Evolutionary conservation across 495 filamentous ascomycete genomes (phyloP).

Genomic region (Pyrenula aspistea): DNA sequence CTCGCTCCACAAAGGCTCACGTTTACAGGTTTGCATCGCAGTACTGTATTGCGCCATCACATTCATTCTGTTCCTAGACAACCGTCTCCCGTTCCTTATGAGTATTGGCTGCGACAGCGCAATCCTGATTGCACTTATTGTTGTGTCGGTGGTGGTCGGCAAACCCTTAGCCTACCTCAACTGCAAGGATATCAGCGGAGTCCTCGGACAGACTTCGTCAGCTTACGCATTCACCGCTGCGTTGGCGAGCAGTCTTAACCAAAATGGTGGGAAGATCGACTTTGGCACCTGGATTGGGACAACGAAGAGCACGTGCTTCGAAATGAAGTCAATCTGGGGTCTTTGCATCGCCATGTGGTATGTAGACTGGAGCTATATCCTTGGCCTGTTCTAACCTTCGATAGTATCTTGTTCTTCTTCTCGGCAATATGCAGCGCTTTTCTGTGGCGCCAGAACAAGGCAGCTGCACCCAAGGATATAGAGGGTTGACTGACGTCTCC

Average conservation of each 20-base stretch:
- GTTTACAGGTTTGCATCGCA: constrained; percentile 61
- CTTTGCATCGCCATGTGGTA: constrained; percentile 70
- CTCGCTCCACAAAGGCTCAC: neutral
- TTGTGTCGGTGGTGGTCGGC: constrained; percentile 60
- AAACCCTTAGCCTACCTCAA: constrained; percentile 70
- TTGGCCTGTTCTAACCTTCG: neutral
- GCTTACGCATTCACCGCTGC: constrained; percentile 32
- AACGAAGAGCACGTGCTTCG: constrained; percentile 61
- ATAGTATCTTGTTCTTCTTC: constrained; percentile 59
- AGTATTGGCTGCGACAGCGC: constrained; percentile 51
- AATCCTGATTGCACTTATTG: constrained; percentile 58
- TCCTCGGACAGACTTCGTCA: constrained; percentile 20
- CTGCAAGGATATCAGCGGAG: constrained; percentile 44
- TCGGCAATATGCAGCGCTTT: constrained; percentile 43
- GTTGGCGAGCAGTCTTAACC: constrained; percentile 25
- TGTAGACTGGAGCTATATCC: constrained; percentile 11
- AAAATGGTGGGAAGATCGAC: constrained; percentile 32
- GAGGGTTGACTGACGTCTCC: constrained; percentile 10
- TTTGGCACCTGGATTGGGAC: constrained; percentile 51
- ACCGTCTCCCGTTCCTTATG: constrained; percentile 60
- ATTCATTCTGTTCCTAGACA: constrained; percentile 63
- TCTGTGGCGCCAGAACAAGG: constrained; percentile 45
- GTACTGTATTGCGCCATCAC: constrained; percentile 66
- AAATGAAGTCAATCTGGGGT: constrained; percentile 87
- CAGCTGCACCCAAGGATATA: constrained; percentile 19